phyloP scores from a whole-genome alignment of 305 asterid genomes.

The Ruellia speciosa region DNA sequence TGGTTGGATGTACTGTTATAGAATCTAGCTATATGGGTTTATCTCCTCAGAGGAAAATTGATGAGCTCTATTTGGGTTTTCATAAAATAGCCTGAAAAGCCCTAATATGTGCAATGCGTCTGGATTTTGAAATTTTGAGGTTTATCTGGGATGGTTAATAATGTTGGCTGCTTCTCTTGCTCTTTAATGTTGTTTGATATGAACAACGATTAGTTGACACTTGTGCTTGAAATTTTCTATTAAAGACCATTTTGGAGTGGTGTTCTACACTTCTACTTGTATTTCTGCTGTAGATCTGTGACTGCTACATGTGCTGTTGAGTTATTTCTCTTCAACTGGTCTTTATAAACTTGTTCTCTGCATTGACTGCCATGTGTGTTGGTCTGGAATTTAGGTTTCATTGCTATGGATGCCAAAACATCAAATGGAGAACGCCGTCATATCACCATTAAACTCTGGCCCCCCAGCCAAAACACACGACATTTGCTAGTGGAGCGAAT shows the following conservation, averaged over 20 bases:
- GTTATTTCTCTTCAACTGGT: slow-evolving; percentile 3
- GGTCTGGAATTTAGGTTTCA: slow-evolving; percentile 21
- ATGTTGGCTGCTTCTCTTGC: background rate
- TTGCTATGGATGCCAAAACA: slow-evolving; percentile 52
- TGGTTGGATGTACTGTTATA: too few species aligned
- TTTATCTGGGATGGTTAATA: background rate
- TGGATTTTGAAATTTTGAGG: background rate
- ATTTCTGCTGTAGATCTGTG: slow-evolving; percentile 6
- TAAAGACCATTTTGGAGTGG: background rate
- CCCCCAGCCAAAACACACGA: slow-evolving; percentile 78
- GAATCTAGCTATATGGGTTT: background rate
- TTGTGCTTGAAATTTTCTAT: background rate
- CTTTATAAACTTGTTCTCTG: slow-evolving; percentile 8
- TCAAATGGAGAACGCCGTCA: slow-evolving; percentile 50
- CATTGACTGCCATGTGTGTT: background rate
- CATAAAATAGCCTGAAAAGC: background rate
- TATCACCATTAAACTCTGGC: slow-evolving; percentile 85
- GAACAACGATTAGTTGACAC: too few species aligned
- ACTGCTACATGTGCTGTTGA: slow-evolving; percentile 1
- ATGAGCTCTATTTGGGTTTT: slow-evolving; percentile 2
- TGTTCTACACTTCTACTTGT: background rate
- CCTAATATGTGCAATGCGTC: background rate
- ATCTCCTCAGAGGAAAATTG: background rate
- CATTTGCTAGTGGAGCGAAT: slow-evolving; percentile 65
- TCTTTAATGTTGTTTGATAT: too few species aligned